These are phyloP conservation scores for Boletus sp. DNA, from an alignment of 1,284 basidiomycete species.

Conservation along the genomic window DNA sequence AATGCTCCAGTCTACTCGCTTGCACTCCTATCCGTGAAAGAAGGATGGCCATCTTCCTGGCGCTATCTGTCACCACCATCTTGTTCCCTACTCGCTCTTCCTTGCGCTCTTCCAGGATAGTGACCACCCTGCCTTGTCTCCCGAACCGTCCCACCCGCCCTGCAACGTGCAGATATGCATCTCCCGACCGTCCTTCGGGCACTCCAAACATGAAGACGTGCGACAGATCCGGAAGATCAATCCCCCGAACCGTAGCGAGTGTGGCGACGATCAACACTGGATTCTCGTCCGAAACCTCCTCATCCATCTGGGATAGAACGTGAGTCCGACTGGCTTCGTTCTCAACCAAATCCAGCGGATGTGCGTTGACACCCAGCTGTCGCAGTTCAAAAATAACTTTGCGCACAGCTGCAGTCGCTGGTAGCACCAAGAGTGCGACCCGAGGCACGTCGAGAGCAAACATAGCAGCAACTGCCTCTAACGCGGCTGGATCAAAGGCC, in stretches of 20 bases:
- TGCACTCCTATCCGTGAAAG: constrained; percentile 43
- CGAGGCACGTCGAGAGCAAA: constrained; percentile 72
- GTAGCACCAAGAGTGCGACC: constrained; percentile 62
- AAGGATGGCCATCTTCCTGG: constrained; percentile 43
- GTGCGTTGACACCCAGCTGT: constrained; percentile 63
- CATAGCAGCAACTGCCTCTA: constrained; percentile 65
- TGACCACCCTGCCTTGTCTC: constrained; percentile 58
- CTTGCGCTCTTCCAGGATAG: constrained; percentile 43
- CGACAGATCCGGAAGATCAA: constrained; percentile 65
- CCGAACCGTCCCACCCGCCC: constrained; percentile 77
- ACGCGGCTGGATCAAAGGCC: constrained; percentile 47
- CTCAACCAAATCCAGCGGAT: constrained; percentile 50
- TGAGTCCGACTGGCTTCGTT: constrained; percentile 41
- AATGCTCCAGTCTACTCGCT: constrained; percentile 39
- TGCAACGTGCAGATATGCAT: constrained; percentile 65
- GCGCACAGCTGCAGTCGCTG: constrained; percentile 53
- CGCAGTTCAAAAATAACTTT: constrained; percentile 61
- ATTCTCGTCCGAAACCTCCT: constrained; percentile 37
- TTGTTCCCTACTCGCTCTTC: constrained; percentile 30
- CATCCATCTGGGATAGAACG: constrained; percentile 35
- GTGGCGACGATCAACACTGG: constrained; percentile 67
- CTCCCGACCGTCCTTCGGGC: constrained; percentile 48
- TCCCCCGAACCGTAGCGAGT: constrained; percentile 60
- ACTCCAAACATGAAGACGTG: constrained; percentile 72
- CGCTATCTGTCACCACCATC: constrained; percentile 35